phyloP scores from a whole-genome alignment of 176 grass and related monocot genomes.

The Zoysia pacifica region DNA sequence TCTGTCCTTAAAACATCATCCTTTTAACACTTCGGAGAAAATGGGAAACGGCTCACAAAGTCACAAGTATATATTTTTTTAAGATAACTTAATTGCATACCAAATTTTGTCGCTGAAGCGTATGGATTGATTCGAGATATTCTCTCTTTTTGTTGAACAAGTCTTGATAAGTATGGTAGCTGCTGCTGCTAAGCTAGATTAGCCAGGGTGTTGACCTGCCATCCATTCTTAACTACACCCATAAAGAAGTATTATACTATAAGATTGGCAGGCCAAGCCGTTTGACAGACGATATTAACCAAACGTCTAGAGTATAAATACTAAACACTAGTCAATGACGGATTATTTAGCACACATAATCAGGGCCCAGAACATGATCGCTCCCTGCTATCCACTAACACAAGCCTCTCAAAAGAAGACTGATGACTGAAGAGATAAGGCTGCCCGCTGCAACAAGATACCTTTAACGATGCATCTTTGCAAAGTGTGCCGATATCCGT shows the following conservation, averaged over 20 bases:
- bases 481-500: neutral
- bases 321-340: neutral
- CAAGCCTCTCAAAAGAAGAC: constrained; percentile 20
- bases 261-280: neutral
- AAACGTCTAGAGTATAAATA: constrained; percentile 1
- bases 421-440: constrained; percentile 31
- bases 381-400: constrained; percentile 18
- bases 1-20: no score
- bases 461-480: neutral
- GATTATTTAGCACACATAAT: constrained; percentile 30
- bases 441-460: neutral
- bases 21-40: no score
- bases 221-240: constrained; percentile 21
- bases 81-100: no score
- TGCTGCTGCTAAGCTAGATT: constrained; percentile 26
- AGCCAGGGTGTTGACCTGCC: constrained; percentile 30
- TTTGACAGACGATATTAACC: constrained; percentile 29
- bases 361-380: constrained; percentile 35
- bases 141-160: constrained; percentile 12
- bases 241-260: neutral
- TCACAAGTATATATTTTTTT: no score
- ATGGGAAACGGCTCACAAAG: no score
- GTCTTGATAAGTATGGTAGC: neutral
- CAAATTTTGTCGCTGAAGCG: no score
- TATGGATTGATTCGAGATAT: neutral